A percentile compares a stretch with the other conserved stretches of the same genome.
Conservation (phyloP, 176 grass and related monocot species). For the Hordeum vulgare region MorexV3_pseudomolecules_assembly NC_058522.1:412415593-412416092, state of each 20-base stretch:
- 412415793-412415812: constrained; percentile 54
- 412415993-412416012: constrained; percentile 63
- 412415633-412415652: background rate
- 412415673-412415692: constrained; percentile 31
- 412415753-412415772: constrained; percentile 75
- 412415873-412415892: constrained; percentile 90
- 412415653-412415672: background rate
- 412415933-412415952: constrained; percentile 74
- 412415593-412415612: background rate
- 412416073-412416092: constrained; percentile 81
- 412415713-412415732: constrained; percentile 54
- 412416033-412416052: constrained; percentile 57
- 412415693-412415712: background rate
- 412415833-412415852: constrained; percentile 77
- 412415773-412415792: constrained; percentile 85
- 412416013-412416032: constrained; percentile 69
- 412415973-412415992: constrained; percentile 81
- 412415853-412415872: constrained; percentile 73
- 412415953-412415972: constrained; percentile 97
- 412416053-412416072: constrained; percentile 64
- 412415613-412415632: background rate
- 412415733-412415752: constrained; percentile 54
- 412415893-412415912: constrained; percentile 67
- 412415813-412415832: constrained; percentile 64
- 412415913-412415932: constrained; percentile 90